Evolutionary conservation across 495 filamentous ascomycete species (phyloP), one percentile per base, ranked within the genome.

Genomic region (Hyaloscypha hepaticicola): DNA sequence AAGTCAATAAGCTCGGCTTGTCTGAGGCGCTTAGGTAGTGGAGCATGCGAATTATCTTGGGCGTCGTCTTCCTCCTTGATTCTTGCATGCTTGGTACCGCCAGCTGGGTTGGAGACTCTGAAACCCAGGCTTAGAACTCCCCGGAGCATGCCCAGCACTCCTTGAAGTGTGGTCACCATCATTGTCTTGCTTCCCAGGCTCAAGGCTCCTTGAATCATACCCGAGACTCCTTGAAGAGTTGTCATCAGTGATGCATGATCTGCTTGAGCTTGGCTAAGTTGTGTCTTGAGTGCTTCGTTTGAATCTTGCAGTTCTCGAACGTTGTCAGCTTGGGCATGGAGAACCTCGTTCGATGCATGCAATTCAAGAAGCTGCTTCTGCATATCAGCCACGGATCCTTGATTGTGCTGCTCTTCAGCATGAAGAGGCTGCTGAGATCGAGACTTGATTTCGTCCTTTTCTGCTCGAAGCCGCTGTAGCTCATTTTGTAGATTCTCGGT

Each of bases 31-130:
- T 45, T 45, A 16, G 38, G 38, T 16, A 33, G 7, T 7, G 14
- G 6, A 45, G 38, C 9, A 45, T 34, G 12, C 12, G 19, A 16
- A 25, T 34, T 14, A 31, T 5, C 19, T 64, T 71, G 29, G 60
- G 78, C 1, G 67, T 72, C 2, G 78, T 76, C 12, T 81, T 76
- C 62, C 66, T 82, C 8, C 27, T 33, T 29, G 2, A 56, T 16
- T 33, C 53, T 56, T 26, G 12, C 25, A 33, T n/a, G 53, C 53
- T 56, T 56, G 4, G 27, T 55, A 6, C 51, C 51, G 12, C 12
- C 26, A 16, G 24, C 27, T 14, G 24, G 24, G 22, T 55, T 55
- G 4, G 16, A 56, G n/a, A 45, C 38, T 3, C 38, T 14, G 11
- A 16, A 3, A 1, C 26, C 56, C 21, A 58, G 22, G 1, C 24